These are phyloP conservation scores for Salvia sclarea DNA, from an alignment of 305 asterid genomes.

Conservation along the genomic window DNA sequence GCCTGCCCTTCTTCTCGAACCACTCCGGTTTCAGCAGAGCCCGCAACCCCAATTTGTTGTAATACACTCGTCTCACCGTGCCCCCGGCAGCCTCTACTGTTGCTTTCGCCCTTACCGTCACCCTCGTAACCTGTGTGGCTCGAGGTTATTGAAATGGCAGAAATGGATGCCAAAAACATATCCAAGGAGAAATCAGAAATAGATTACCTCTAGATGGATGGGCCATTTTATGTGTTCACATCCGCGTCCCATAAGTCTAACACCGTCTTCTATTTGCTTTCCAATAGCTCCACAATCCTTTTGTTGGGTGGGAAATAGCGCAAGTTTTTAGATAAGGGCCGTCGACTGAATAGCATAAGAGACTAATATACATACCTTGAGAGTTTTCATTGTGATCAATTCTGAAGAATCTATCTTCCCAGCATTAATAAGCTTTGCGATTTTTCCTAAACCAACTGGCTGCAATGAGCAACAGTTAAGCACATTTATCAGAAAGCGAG, in stretches of 20 bases:
- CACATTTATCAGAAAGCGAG: not conserved
- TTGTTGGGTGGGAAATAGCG: constrained; percentile 16
- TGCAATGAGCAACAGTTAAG: constrained; percentile 39
- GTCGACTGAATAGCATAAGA: constrained; percentile 4
- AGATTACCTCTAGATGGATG: constrained; percentile 85
- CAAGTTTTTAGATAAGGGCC: constrained; percentile 24
- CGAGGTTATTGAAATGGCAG: not conserved
- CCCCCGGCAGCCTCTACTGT: constrained; percentile 96
- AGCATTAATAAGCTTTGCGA: constrained; percentile 87
- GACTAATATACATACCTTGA: constrained; percentile 52
- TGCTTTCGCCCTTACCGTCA: constrained; percentile 86
- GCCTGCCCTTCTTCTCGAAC: constrained; percentile 93
- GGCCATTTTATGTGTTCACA: constrained; percentile 81
- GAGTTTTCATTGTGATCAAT: constrained; percentile 94
- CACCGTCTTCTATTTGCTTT: constrained; percentile 90
- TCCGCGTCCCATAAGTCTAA: constrained; percentile 93
- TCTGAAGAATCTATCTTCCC: constrained; percentile 98
- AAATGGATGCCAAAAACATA: not conserved
- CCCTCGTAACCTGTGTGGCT: constrained; percentile 73
- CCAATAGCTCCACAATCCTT: constrained; percentile 91
- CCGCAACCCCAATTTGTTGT: constrained; percentile 80
- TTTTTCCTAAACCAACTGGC: constrained; percentile 97
- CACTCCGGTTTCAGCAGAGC: constrained; percentile 93
- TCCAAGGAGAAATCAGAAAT: not conserved
- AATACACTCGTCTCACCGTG: constrained; percentile 84